Conservation (phyloP, 306 rosid species). For the Vachellia collinsii region DNA sequence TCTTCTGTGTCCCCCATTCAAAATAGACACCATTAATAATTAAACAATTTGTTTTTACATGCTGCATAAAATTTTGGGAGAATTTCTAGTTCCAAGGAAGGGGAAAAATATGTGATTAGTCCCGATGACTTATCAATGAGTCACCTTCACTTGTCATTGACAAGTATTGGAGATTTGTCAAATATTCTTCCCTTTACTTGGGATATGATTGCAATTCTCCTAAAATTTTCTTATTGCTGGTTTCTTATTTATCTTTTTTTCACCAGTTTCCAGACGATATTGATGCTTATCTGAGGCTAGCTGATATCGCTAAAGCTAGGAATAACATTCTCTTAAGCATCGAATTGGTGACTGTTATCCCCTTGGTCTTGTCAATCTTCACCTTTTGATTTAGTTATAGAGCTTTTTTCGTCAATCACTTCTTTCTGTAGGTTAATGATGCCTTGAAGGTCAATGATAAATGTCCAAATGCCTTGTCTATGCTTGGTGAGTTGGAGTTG, state of each 20-base stretch:
- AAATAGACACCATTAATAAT: not conserved
- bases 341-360: conserved; percentile 72
- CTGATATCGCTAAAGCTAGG: conserved; percentile 91
- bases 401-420: conserved; percentile 22
- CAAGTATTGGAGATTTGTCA: too few relatives aligned
- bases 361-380: conserved; percentile 25
- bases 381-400: conserved; percentile 23
- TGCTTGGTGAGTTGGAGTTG: conserved; percentile 98
- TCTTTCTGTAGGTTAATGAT: conserved; percentile 76
- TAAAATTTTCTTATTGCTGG: conserved; percentile 9
- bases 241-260: conserved; percentile 13
- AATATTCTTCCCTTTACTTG: too few relatives aligned
- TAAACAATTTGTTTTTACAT: too few relatives aligned
- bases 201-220: too few relatives aligned
- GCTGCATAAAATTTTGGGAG: too few relatives aligned
- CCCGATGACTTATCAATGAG: too few relatives aligned
- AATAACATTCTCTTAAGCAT: conserved; percentile 88
- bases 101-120: too few relatives aligned
- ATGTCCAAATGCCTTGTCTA: conserved; percentile 90
- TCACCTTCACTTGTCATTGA: too few relatives aligned
- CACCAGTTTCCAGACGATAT: conserved; percentile 87
- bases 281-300: conserved; percentile 91
- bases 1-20: too few relatives aligned
- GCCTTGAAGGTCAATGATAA: conserved; percentile 88
- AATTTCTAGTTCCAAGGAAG: too few relatives aligned